Percentiles rank a stretch among this genome's conserved stretches.
Evolutionary conservation across 2,329 filamentous ascomycete genomes (phyloP).

Genomic region (Leptographium galeiforme): DNA sequence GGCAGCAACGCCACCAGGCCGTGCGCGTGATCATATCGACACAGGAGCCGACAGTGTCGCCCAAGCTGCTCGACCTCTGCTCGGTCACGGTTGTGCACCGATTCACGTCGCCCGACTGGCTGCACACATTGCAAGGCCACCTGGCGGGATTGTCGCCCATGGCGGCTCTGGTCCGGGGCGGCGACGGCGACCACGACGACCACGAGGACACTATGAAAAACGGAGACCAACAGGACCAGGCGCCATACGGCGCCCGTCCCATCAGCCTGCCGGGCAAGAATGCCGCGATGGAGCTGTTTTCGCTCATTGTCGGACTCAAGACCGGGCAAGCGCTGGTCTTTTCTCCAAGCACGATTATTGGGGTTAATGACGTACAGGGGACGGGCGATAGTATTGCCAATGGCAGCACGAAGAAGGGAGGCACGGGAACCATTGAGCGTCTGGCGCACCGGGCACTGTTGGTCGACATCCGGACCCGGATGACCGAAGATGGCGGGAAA

Average conservation of each 20-base stretch:
- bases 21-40: constrained; percentile 59
- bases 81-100: constrained; percentile 59
- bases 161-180: neutral
- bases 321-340: constrained; percentile 34
- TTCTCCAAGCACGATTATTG: constrained; percentile 27
- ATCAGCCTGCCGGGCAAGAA: constrained; percentile 12
- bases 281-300: constrained; percentile 22
- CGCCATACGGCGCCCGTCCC: neutral
- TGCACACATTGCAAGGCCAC: constrained; percentile 16
- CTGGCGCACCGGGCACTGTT: constrained; percentile 26
- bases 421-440: constrained; percentile 10
- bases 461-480: constrained; percentile 25
- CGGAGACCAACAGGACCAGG: neutral
- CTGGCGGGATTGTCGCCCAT: constrained; percentile 16
- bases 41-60: constrained; percentile 62
- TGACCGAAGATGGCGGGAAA: constrained; percentile 30
- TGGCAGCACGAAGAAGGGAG: neutral
- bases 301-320: constrained; percentile 26
- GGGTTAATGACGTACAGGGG: constrained; percentile 10
- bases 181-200: neutral
- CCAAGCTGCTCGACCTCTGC: constrained; percentile 56
- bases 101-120: constrained; percentile 35
- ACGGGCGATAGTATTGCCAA: neutral
- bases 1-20: constrained; percentile 57
- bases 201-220: neutral